These are phyloP conservation scores for Leptodontidium sp. DNA, from an alignment of 2,329 filamentous ascomycete genomes.

Conservation along the genomic window DNA sequence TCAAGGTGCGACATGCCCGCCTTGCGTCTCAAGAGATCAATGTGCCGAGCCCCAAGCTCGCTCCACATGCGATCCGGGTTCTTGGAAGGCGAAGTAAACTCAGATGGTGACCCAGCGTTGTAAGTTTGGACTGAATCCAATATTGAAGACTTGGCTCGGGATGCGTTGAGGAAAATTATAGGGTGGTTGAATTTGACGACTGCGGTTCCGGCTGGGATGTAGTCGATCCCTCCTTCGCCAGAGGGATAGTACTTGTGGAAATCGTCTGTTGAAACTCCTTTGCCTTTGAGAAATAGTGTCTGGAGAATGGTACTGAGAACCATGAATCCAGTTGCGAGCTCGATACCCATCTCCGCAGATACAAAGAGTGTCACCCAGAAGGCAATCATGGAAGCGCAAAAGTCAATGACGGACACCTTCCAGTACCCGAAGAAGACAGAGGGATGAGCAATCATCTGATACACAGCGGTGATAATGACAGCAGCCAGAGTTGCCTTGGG, in stretches of 20 bases:
- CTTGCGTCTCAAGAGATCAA: no score
- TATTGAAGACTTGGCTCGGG: conserved; percentile 20
- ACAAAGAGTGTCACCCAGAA: conserved; percentile 73
- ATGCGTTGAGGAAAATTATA: conserved; percentile 32
- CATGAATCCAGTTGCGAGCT: conserved; percentile 27
- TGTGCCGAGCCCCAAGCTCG: no score
- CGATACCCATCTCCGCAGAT: conserved; percentile 63
- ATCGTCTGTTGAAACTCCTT: background rate
- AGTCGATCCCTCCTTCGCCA: background rate
- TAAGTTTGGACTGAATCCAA: conserved; percentile 17
- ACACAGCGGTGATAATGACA: conserved; percentile 56
- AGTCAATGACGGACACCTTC: conserved; percentile 70
- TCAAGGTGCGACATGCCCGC: no score
- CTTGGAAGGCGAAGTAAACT: no score
- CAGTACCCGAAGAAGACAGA: conserved; percentile 61
- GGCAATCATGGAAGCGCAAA: conserved; percentile 68
- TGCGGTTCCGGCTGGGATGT: conserved; percentile 13
- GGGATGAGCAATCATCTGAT: conserved; percentile 28
- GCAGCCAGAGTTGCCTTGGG: conserved; percentile 68
- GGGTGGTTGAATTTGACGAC: conserved; percentile 24
- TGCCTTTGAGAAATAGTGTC: conserved; percentile 22
- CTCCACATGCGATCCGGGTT: no score
- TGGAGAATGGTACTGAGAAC: conserved; percentile 26
- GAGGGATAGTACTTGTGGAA: conserved; percentile 3
- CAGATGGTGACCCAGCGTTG: no score